Base-by-base conservation (phyloP, 768 basidiomycete species). In the Termitomyces sp. region DNA sequence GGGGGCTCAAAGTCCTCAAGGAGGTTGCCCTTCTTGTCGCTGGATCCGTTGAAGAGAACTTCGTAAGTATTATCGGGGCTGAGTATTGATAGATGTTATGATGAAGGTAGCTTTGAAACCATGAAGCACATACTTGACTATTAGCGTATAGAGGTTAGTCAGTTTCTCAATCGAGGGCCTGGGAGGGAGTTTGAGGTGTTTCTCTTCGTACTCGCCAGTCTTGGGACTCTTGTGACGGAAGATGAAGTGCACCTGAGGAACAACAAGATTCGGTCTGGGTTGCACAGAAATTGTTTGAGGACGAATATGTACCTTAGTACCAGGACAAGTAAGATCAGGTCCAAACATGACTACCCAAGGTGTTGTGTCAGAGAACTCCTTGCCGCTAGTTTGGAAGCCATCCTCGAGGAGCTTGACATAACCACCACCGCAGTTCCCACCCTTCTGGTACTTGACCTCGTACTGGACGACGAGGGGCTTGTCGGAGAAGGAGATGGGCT, bases 401-500 rank as follows among this genome's bases (percentile, higher is more conserved):
- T 94, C 88, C 70, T 91, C 88, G 46, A 99, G 85, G 58, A 98
- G 86, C 76, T 98, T 99, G 78, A 98, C 77, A 77, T 99, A 99
- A 41, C 97, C 97, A 78, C 97, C 97, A 74, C 97, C 97, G 68
- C 97, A 98, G 76, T 97, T 97, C 50, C 97, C 93, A 45, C 96
- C 95, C 76, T 98, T 95, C 80, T 99, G 95, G 74, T 97, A 95
- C 78, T 98, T 96, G 78, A 97, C 97, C 72, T 99, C 97, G 68
- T 99, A 99, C 71, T 97, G 95, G 20, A 98, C 89, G 64, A 98
- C 95, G 47, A 98, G 80, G 46, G 95, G 90, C 75, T 95, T 82
- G 58, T 83, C 76, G 66, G 81, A 81, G 77, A 95, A 92, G 79
- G 89, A 86, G 68, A 98, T 78, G 55, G 92, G 81, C 58, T 80